A percentile compares a stretch with the other conserved stretches of the same genome.
Conservation (phyloP, 1,139 yeast genomes). For the Taiozyma onychis region DNA sequence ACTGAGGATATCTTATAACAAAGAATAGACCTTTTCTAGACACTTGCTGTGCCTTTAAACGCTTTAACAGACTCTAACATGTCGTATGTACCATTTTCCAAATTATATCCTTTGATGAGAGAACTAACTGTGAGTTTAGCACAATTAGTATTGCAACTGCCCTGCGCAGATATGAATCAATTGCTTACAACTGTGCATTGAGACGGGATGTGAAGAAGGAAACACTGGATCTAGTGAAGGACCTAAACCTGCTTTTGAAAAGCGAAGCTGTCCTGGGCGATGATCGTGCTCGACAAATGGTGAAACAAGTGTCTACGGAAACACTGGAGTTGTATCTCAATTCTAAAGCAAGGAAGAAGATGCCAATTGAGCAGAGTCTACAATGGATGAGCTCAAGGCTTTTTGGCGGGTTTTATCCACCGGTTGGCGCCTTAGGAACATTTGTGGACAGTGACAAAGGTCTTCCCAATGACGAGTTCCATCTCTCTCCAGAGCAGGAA, state of each 20-base stretch:
- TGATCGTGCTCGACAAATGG: not conserved
- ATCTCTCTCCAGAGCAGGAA: constrained; percentile 7
- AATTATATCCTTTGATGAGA: not conserved
- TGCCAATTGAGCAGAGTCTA: not conserved
- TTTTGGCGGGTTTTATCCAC: not conserved
- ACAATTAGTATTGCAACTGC: not conserved
- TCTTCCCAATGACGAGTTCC: constrained; percentile 4
- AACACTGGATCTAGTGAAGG: not conserved
- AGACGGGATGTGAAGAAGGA: not conserved
- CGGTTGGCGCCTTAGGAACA: not conserved
- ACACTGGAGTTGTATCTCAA: not conserved
- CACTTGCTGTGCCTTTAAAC: not conserved
- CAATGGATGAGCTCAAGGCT: not conserved
- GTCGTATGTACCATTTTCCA: not conserved
- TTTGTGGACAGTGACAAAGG: not conserved
- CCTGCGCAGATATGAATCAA: not conserved
- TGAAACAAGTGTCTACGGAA: not conserved
- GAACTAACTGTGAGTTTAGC: not conserved
- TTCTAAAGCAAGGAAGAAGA: not conserved
- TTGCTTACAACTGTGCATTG: not conserved
- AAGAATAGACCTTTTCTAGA: not conserved
- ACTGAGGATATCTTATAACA: not conserved
- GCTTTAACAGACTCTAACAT: not conserved
- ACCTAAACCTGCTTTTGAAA: not conserved
- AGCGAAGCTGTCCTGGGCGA: not conserved